Percentiles rank a stretch among this genome's conserved stretches.
These are phyloP conservation scores for Penicillium sp. DNA, from an alignment of 2,329 filamentous ascomycete species.

Conservation along the genomic window DNA sequence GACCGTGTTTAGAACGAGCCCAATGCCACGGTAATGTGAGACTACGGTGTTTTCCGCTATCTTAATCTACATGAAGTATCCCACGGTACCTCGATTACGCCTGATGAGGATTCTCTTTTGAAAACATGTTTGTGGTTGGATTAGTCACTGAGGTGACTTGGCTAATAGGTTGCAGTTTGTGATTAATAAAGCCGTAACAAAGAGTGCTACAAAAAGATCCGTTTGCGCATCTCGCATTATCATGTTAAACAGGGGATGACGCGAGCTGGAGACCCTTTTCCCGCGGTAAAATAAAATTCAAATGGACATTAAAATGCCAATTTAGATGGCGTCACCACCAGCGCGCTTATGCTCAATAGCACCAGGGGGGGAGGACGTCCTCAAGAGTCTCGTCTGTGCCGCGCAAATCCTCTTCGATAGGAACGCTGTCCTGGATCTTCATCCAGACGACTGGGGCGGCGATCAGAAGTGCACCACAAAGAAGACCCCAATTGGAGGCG, in stretches of 20 bases:
- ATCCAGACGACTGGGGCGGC: slow-evolving; percentile 73
- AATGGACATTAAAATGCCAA: too few relatives aligned
- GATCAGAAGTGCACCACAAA: slow-evolving; percentile 64
- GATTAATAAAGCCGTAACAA: neutral
- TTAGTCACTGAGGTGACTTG: neutral
- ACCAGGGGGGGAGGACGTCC: slow-evolving; percentile 55
- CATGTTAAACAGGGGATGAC: neutral
- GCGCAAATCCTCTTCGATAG: slow-evolving; percentile 73
- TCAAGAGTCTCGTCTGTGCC: slow-evolving; percentile 76
- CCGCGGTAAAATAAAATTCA: too few relatives aligned
- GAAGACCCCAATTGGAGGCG: slow-evolving; percentile 69
- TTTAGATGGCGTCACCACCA: slow-evolving; percentile 9
- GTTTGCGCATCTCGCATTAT: neutral
- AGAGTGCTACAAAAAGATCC: neutral
- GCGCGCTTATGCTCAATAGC: slow-evolving; percentile 10
- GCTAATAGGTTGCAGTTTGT: neutral
- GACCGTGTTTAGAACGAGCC: neutral
- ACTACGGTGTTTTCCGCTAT: neutral
- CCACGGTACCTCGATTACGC: neutral
- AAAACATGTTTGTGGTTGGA: neutral
- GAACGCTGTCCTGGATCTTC: slow-evolving; percentile 72
- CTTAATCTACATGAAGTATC: neutral
- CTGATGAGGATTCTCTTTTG: neutral
- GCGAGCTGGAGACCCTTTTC: neutral
- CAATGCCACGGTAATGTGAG: neutral